phyloP scores from a whole-genome alignment of 257 asterid species.

The Gardenia jasminoides region DNA sequence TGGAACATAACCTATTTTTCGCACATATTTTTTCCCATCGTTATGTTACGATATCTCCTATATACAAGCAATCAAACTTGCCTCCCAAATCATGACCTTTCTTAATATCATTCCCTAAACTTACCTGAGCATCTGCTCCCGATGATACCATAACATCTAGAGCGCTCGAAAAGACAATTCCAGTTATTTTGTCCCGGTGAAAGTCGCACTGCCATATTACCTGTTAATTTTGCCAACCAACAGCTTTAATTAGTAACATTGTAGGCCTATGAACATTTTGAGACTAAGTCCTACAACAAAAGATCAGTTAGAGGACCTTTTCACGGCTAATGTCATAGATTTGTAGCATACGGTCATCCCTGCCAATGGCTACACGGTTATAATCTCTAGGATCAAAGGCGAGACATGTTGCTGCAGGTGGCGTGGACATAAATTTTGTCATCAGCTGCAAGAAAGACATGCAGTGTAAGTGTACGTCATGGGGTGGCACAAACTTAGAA shows the following conservation, averaged over 20 bases:
- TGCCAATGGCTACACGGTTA: slow-evolving; percentile 64
- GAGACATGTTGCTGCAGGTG: slow-evolving; percentile 64
- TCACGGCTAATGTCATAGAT: slow-evolving; percentile 53
- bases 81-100: too few relatives aligned
- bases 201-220: slow-evolving; percentile 49
- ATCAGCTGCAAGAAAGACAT: slow-evolving; percentile 43
- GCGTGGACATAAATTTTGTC: slow-evolving; percentile 60
- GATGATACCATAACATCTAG: slow-evolving; percentile 58
- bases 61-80: too few relatives aligned
- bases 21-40: too few relatives aligned
- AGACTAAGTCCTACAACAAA: background rate
- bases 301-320: slow-evolving; percentile 35
- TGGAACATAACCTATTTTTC: too few relatives aligned
- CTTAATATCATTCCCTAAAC: too few relatives aligned
- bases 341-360: slow-evolving; percentile 61
- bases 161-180: slow-evolving; percentile 60
- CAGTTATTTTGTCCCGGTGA: slow-evolving; percentile 68
- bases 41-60: too few relatives aligned
- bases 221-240: slow-evolving; percentile 29
- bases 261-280: background rate
- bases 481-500: background rate
- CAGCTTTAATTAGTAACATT: background rate
- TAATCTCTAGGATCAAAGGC: slow-evolving; percentile 68
- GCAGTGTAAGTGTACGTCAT: background rate
- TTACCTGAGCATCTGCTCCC: slow-evolving; percentile 75